Evolutionary conservation across 129 eudicot species (phyloP).

Genomic region (Pseudognaphalium luteoalbum): DNA sequence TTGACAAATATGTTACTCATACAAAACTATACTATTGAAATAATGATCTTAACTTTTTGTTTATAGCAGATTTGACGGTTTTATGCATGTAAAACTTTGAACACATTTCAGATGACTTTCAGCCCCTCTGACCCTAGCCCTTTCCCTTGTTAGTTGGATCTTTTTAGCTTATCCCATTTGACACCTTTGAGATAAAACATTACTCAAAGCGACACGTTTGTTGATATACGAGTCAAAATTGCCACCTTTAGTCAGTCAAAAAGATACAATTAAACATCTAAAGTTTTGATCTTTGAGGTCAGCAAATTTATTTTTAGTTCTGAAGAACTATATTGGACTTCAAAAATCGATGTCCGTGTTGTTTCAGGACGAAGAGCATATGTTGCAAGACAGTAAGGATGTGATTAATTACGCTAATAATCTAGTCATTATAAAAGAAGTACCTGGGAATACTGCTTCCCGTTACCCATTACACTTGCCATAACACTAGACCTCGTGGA

Average conservation of each 20-base stretch:
- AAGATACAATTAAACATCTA: background rate
- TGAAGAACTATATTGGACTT: conserved; percentile 2
- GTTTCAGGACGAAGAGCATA: background rate
- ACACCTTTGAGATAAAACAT: background rate
- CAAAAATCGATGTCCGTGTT: background rate
- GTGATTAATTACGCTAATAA: conserved; percentile 10
- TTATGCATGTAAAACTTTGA: background rate
- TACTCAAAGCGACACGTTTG: background rate
- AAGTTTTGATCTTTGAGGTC: background rate
- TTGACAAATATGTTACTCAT: background rate
- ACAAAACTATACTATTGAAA: background rate
- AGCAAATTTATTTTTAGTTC: background rate
- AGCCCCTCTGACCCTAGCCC: background rate
- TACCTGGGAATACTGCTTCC: conserved; percentile 61
- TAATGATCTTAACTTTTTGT: background rate
- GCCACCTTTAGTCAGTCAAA: background rate
- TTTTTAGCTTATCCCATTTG: background rate
- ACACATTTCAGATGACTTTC: background rate
- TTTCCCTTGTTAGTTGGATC: background rate
- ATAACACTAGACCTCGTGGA: conserved; percentile 85
- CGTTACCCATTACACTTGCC: conserved; percentile 60
- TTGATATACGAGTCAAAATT: background rate
- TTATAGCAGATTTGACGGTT: background rate
- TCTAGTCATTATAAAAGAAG: background rate
- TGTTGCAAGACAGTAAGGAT: conserved; percentile 7